These are phyloP conservation scores for Paspalum notatum DNA, from an alignment of 176 grass and related monocot genomes.

Conservation along the genomic window DNA sequence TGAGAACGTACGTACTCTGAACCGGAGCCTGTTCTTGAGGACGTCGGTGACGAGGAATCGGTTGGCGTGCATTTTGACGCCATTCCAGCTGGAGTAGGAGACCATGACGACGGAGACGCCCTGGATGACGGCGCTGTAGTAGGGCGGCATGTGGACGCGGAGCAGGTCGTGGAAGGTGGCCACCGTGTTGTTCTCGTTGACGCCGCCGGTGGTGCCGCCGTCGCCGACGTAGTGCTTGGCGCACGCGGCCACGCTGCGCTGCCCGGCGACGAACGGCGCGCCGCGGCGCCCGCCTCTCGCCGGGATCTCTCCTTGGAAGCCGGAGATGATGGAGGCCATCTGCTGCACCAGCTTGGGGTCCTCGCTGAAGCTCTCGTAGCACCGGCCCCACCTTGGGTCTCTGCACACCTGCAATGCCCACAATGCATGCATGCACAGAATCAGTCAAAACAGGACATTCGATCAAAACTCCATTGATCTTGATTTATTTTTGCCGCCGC, in stretches of 20 bases:
- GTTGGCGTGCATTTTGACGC: constrained; percentile 79
- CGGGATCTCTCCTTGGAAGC: constrained; percentile 68
- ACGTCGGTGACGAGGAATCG: constrained; percentile 58
- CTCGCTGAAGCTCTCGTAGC: constrained; percentile 89
- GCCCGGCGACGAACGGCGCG: constrained; percentile 48
- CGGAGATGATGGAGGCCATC: constrained; percentile 74
- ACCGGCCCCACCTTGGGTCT: constrained; percentile 78
- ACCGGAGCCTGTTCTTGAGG: constrained; percentile 66
- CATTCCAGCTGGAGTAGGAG: constrained; percentile 82
- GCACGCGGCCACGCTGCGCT: constrained; percentile 61
- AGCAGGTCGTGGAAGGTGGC: constrained; percentile 52
- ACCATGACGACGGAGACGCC: constrained; percentile 75
- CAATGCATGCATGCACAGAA: too few species aligned
- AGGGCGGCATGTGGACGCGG: constrained; percentile 75
- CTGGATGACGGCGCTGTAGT: constrained; percentile 54
- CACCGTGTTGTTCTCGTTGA: constrained; percentile 69
- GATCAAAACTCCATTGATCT: too few species aligned
- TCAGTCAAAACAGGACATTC: too few species aligned
- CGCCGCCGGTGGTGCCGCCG: constrained; percentile 62
- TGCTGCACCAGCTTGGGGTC: constrained; percentile 54
- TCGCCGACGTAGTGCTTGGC: constrained; percentile 81
- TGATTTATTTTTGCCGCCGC: too few species aligned
- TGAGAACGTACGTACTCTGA: constrained; percentile 41
- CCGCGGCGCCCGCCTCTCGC: constrained; percentile 29
- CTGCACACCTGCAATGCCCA: constrained; percentile 73